phyloP scores from a whole-genome alignment of 495 filamentous ascomycete genomes.

The Aspergillus biplanus region DNA sequence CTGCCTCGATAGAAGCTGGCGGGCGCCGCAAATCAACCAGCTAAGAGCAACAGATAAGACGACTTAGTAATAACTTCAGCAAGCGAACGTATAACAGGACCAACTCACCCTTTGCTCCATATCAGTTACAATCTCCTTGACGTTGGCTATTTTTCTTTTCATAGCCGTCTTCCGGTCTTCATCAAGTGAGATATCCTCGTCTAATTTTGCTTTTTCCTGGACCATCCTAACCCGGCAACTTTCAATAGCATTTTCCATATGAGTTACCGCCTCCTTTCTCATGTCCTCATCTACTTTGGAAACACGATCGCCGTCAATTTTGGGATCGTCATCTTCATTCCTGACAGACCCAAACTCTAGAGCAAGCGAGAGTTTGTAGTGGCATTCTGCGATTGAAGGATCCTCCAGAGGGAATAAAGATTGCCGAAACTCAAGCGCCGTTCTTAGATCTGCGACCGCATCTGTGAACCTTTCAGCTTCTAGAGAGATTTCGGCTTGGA shows the following conservation, averaged over 20 bases:
- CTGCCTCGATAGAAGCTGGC: conserved; percentile 63
- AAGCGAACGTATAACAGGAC: conserved; percentile 9
- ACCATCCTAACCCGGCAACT: conserved; percentile 76
- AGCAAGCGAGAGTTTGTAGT: conserved; percentile 94
- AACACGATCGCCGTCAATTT: conserved; percentile 22
- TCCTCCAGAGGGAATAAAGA: conserved; percentile 77
- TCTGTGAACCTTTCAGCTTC: conserved; percentile 88
- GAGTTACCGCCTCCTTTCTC: conserved; percentile 72
- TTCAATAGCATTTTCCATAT: conserved; percentile 82
- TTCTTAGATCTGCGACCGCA: conserved; percentile 78
- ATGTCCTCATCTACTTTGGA: conserved; percentile 63
- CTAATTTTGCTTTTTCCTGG: conserved; percentile 69
- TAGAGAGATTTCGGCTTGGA: conserved; percentile 90
- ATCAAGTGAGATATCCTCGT: conserved; percentile 54
- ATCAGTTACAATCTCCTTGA: conserved; percentile 83
- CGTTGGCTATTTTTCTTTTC: conserved; percentile 72
- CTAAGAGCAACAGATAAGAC: conserved; percentile 42
- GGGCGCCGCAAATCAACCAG: conserved; percentile 77
- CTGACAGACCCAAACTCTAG: conserved; percentile 90
- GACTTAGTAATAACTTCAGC: conserved; percentile 19
- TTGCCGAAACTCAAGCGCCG: conserved; percentile 74
- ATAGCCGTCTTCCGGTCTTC: conserved; percentile 55
- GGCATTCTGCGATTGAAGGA: conserved; percentile 84
- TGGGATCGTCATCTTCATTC: conserved; percentile 54
- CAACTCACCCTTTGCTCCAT: conserved; percentile 78